A percentile compares a stretch with the other conserved stretches of the same genome.
Conservation (phyloP, 2,329 filamentous ascomycete genomes). For the Penicillium sp. region DNA sequence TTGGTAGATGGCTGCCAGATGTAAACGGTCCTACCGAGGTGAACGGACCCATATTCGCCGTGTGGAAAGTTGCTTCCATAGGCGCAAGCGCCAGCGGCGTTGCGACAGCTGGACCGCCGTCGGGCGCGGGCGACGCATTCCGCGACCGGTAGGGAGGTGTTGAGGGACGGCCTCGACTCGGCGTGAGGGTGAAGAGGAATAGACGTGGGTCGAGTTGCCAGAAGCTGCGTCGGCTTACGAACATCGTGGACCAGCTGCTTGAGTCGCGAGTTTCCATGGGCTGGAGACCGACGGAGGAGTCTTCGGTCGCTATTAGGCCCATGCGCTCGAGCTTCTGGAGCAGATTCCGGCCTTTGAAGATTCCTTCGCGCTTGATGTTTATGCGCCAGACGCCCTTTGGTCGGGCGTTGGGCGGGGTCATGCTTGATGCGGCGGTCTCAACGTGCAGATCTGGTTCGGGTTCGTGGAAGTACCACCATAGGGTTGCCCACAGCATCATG, state of each 20-base stretch:
- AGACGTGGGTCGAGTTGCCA: slow-evolving; percentile 89
- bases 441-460: slow-evolving; percentile 67
- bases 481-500: slow-evolving; percentile 92
- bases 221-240: slow-evolving; percentile 75
- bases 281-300: slow-evolving; percentile 70
- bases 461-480: slow-evolving; percentile 98
- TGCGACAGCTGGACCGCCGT: slow-evolving; percentile 21
- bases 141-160: slow-evolving; percentile 54
- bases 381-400: slow-evolving; percentile 86
- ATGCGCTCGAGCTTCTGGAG: slow-evolving; percentile 91
- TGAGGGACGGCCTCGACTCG: slow-evolving; percentile 49
- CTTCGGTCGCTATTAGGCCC: slow-evolving; percentile 75
- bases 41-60: slow-evolving; percentile 32
- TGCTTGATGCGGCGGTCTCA: slow-evolving; percentile 60
- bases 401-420: slow-evolving; percentile 67
- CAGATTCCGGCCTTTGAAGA: slow-evolving; percentile 77
- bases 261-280: slow-evolving; percentile 58
- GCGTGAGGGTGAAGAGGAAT: slow-evolving; percentile 82
- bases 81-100: slow-evolving; percentile 9
- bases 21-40: slow-evolving; percentile 66
- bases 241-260: slow-evolving; percentile 75
- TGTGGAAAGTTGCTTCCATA: slow-evolving; percentile 36
- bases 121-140: slow-evolving; percentile 51
- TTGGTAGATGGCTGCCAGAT: slow-evolving; percentile 81
- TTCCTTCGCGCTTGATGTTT: slow-evolving; percentile 80